A percentile compares a stretch with the other conserved stretches of the same genome.
Evolutionary conservation across 1,284 basidiomycete species (phyloP).

Genomic region (Ustilago shanxiensis): DNA sequence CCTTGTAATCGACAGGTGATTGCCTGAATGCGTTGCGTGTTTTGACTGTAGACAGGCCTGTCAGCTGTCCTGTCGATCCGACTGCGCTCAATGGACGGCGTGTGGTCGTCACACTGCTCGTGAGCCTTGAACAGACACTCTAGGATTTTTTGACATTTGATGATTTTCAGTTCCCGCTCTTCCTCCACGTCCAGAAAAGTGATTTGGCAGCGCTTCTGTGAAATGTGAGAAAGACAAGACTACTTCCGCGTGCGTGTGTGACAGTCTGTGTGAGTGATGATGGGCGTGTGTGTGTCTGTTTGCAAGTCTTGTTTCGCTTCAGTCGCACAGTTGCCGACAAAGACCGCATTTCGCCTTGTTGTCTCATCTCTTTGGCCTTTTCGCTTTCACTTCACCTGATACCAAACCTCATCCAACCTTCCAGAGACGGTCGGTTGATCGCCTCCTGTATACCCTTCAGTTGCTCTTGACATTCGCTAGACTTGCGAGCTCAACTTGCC

Average conservation of each 20-base stretch:
- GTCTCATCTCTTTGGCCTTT: background rate
- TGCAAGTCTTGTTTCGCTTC: background rate
- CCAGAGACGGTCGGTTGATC: background rate
- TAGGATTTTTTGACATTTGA: background rate
- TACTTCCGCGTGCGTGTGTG: conserved; percentile 8
- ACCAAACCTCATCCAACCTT: background rate
- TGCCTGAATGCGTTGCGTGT: background rate
- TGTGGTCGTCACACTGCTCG: too few species aligned
- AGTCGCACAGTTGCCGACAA: background rate
- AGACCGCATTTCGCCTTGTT: background rate
- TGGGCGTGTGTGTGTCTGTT: background rate
- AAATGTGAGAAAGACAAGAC: too few species aligned
- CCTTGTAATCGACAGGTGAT: too few species aligned
- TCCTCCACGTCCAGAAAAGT: conserved; percentile 6
- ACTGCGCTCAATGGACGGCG: background rate
- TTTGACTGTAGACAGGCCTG: background rate
- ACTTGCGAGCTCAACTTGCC: too few species aligned
- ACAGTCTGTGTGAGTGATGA: background rate
- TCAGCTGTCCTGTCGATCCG: conserved; percentile 5
- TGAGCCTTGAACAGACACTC: too few species aligned
- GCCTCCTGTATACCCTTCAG: background rate
- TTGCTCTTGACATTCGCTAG: too few species aligned
- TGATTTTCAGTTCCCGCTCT: conserved; percentile 4
- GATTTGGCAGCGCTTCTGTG: conserved; percentile 2
- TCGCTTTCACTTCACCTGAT: background rate